Percentiles rank a stretch among this genome's conserved stretches.
These are phyloP conservation scores for Lycium ferocissimum DNA, from an alignment of 257 asterid species.

Conservation along the genomic window DNA sequence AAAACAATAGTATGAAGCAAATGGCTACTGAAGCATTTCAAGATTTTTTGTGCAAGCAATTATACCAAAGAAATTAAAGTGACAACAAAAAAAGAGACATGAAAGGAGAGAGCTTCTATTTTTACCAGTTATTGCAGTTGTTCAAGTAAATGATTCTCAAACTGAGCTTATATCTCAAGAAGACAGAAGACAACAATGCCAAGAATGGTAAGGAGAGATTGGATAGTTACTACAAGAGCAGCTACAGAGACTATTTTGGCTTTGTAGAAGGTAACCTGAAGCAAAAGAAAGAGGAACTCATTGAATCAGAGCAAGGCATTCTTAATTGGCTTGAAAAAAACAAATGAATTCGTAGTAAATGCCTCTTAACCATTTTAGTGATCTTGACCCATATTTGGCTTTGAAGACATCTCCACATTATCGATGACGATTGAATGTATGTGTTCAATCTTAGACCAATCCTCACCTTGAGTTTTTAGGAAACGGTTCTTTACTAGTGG, in stretches of 20 bases:
- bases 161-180: slow-evolving; percentile 80
- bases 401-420: neutral
- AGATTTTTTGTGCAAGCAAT: too few relatives aligned
- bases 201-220: slow-evolving; percentile 90
- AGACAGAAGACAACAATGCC: slow-evolving; percentile 81
- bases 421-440: neutral
- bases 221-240: slow-evolving; percentile 79
- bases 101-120: slow-evolving; percentile 64
- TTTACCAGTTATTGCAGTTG: slow-evolving; percentile 42
- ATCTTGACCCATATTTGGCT: too few relatives aligned
- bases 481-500: slow-evolving; percentile 33
- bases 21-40: too few relatives aligned
- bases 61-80: slow-evolving; percentile 30
- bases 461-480: neutral
- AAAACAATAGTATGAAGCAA: too few relatives aligned
- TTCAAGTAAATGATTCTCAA: slow-evolving; percentile 53
- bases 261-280: slow-evolving; percentile 69
- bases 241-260: slow-evolving; percentile 79
- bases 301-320: slow-evolving; percentile 77
- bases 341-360: slow-evolving; percentile 38
- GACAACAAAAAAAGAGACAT: slow-evolving; percentile 32
- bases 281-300: slow-evolving; percentile 62
- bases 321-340: slow-evolving; percentile 81
- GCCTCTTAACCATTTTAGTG: too few relatives aligned
- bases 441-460: slow-evolving; percentile 2